These are phyloP conservation scores for Exophiala bonariae DNA, from an alignment of 2,329 filamentous ascomycete genomes.

Conservation along the genomic window DNA sequence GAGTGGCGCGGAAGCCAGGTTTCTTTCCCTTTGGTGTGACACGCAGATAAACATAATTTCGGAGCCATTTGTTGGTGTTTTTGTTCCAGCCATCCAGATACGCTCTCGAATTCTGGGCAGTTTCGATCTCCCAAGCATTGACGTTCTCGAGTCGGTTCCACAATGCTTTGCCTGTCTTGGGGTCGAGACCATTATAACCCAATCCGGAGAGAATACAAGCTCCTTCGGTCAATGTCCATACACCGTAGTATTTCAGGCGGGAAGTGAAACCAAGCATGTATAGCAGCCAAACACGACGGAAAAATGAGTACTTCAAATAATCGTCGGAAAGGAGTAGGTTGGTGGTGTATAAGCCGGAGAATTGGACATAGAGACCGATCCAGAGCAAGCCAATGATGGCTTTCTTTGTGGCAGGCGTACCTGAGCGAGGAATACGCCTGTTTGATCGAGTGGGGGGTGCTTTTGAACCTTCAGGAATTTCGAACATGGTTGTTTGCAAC, in stretches of 20 bases:
- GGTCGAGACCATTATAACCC: slow-evolving; percentile 90
- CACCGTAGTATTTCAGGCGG: slow-evolving; percentile 92
- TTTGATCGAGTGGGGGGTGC: slow-evolving; percentile 84
- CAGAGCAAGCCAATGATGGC: slow-evolving; percentile 71
- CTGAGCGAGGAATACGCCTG: slow-evolving; percentile 88
- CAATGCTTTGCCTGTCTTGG: slow-evolving; percentile 76
- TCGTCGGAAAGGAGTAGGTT: slow-evolving; percentile 63
- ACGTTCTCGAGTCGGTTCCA: slow-evolving; percentile 94
- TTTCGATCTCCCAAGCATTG: slow-evolving; percentile 79
- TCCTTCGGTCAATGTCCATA: slow-evolving; percentile 91
- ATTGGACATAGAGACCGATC: slow-evolving; percentile 75
- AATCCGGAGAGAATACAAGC: slow-evolving; percentile 91
- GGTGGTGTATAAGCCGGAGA: slow-evolving; percentile 67
- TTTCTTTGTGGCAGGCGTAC: slow-evolving; percentile 79
- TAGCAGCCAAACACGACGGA: slow-evolving; percentile 73
- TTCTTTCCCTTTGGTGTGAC: slow-evolving; percentile 96
- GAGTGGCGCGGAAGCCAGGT: slow-evolving; percentile 88
- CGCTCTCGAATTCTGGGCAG: slow-evolving; percentile 87
- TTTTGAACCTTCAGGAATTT: slow-evolving; percentile 75
- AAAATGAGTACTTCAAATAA: slow-evolving; percentile 67
- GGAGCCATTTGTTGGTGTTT: slow-evolving; percentile 95
- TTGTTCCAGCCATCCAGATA: slow-evolving; percentile 97
- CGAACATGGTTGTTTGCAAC: slow-evolving; percentile 94
- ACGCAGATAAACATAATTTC: slow-evolving; percentile 92
- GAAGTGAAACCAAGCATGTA: slow-evolving; percentile 81